Conservation (phyloP, 2,329 filamentous ascomycete genomes). For the Talaromyces funiculosus region DNA sequence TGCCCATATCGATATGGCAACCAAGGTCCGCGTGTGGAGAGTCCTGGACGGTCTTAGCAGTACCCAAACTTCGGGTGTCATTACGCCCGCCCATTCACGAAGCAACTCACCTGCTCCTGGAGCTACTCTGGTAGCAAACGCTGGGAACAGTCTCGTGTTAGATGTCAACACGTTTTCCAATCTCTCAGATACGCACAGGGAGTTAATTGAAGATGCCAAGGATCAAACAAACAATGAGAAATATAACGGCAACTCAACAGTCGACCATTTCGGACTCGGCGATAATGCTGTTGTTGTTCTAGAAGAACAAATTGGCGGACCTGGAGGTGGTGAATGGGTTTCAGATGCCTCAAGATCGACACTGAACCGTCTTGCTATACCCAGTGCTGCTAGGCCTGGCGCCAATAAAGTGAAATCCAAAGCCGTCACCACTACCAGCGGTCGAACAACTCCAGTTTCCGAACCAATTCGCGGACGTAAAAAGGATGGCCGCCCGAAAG, state of each 20-base stretch:
- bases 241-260: constrained; percentile 66
- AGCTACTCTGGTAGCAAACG: constrained; percentile 36
- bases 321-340: constrained; percentile 50
- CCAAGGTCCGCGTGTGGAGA: constrained; percentile 73
- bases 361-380: constrained; percentile 47
- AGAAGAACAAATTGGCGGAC: constrained; percentile 64
- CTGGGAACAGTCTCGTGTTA: constrained; percentile 51
- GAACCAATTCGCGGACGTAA: constrained; percentile 64
- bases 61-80: constrained; percentile 38
- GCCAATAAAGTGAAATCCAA: constrained; percentile 36
- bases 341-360: constrained; percentile 45
- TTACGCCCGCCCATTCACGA: constrained; percentile 41
- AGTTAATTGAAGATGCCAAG: constrained; percentile 54
- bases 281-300: constrained; percentile 73
- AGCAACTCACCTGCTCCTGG: constrained; percentile 42
- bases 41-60: constrained; percentile 46
- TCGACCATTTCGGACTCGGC: constrained; percentile 63
- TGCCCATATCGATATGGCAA: constrained; percentile 60
- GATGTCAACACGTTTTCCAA: constrained; percentile 58
- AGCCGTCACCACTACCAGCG: constrained; percentile 41
- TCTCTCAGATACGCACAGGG: constrained; percentile 58
- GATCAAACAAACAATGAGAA: constrained; percentile 70
- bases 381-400: constrained; percentile 29
- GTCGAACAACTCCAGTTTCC: constrained; percentile 64
- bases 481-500: constrained; percentile 63